Percentiles rank a stretch among this genome's conserved stretches.
Conservation (phyloP, 192 early-diverging fungal genomes). For the Umbelopsis vinacea region DNA sequence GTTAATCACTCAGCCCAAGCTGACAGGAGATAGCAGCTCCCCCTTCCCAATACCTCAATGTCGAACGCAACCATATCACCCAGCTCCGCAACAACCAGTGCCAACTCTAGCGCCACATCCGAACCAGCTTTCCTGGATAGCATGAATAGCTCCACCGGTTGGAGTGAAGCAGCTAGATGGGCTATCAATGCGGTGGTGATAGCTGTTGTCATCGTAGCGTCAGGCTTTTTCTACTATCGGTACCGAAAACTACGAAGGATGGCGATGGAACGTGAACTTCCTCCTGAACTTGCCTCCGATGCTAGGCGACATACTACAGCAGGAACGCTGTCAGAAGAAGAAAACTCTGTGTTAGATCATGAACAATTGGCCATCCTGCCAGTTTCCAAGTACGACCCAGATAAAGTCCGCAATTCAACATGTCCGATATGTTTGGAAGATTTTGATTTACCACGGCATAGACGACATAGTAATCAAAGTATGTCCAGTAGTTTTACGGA, state of each 20-base stretch:
- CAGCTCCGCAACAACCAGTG: neutral
- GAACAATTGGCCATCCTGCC: conserved; percentile 28
- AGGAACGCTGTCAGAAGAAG: neutral
- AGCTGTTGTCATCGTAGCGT: conserved; percentile 1
- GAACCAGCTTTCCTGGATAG: neutral
- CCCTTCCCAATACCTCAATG: no score
- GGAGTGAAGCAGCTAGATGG: conserved; percentile 17
- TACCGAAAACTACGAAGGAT: conserved; percentile 16
- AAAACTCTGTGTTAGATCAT: neutral
- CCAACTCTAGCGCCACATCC: neutral
- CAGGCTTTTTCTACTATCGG: conserved; percentile 14
- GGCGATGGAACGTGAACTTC: neutral
- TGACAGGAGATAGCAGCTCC: no score
- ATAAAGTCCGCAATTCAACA: conserved; percentile 36
- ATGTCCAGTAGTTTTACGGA: neutral
- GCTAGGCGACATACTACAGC: neutral
- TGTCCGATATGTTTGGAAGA: conserved; percentile 46
- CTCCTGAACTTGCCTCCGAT: neutral
- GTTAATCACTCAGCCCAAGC: no score
- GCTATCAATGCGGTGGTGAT: conserved; percentile 19
- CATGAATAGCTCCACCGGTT: neutral
- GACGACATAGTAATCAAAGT: conserved; percentile 9
- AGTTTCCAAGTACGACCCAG: conserved; percentile 26
- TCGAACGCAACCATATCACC: neutral
- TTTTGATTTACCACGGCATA: conserved; percentile 25